Conservation (phyloP, 768 basidiomycete species). For the Strobilomyces confusus region DNA sequence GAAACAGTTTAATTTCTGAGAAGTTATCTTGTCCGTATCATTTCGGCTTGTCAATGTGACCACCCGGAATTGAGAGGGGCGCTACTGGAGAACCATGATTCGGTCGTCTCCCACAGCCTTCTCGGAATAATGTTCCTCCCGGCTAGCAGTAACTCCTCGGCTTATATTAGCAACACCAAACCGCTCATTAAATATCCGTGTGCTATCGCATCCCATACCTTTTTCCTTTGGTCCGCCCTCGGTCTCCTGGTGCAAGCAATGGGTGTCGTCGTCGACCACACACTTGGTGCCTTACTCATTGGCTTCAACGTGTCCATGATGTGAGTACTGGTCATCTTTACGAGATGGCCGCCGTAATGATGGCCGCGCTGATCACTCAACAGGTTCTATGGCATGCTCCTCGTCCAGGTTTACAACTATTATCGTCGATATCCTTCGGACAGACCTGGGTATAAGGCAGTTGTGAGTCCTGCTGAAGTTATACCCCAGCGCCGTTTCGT, state of each 20-base stretch:
- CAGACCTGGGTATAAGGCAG: slow-evolving; percentile 43
- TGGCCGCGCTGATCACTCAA: slow-evolving; percentile 23
- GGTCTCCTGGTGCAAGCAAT: slow-evolving; percentile 12
- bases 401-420: slow-evolving; percentile 53
- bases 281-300: slow-evolving; percentile 57
- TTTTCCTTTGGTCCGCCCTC: background rate
- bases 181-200: background rate
- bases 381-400: slow-evolving; percentile 49
- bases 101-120: slow-evolving; percentile 4
- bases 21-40: background rate
- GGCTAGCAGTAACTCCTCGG: background rate
- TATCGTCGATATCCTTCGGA: slow-evolving; percentile 54
- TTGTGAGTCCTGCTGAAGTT: slow-evolving; percentile 38
- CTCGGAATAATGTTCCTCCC: slow-evolving; percentile 7
- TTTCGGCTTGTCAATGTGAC: background rate
- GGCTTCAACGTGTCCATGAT: slow-evolving; percentile 51
- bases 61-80: background rate
- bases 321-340: slow-evolving; percentile 16
- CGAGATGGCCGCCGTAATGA: too few species aligned
- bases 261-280: slow-evolving; percentile 35
- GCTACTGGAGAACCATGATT: background rate
- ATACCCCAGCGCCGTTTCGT: background rate
- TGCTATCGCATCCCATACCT: background rate
- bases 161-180: slow-evolving; percentile 9
- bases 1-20: slow-evolving; percentile 3